Conservation (phyloP, 2,329 filamentous ascomycete species). For the Ilyonectria mors-panacis region DNA sequence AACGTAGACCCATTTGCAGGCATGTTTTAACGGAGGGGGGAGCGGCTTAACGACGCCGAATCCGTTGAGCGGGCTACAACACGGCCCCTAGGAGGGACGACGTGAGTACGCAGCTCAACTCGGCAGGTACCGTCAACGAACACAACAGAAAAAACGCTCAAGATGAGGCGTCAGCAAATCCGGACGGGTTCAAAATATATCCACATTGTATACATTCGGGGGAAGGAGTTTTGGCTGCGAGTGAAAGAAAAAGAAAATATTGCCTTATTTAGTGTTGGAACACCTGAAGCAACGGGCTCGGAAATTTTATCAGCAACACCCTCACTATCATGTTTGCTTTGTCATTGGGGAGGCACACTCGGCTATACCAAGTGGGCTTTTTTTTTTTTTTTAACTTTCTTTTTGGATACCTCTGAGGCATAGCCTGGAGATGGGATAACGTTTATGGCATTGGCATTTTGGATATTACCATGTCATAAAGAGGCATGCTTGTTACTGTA, state of each 20-base stretch:
- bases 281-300: not conserved
- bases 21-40: conserved; percentile 63
- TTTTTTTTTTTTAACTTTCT: not conserved
- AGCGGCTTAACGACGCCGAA: conserved; percentile 56
- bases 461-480: not conserved
- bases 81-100: conserved; percentile 47
- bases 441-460: not conserved
- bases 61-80: conserved; percentile 51
- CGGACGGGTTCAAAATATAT: conserved; percentile 13
- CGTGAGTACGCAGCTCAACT: conserved; percentile 31
- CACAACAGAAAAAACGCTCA: conserved; percentile 3
- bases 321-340: not conserved
- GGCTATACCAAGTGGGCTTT: not conserved
- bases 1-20: conserved; percentile 65
- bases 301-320: not conserved
- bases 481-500: not conserved
- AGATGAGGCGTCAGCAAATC: conserved; percentile 4
- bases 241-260: not conserved
- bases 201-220: conserved; percentile 4
- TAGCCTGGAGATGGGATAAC: not conserved
- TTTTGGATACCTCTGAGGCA: not conserved
- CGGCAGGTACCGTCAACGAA: not conserved
- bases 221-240: conserved; percentile 19
- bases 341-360: not conserved
- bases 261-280: not conserved